Evolutionary conservation across 1,284 basidiomycete genomes (phyloP).

Genomic region (Boletellus deceptivus): DNA sequence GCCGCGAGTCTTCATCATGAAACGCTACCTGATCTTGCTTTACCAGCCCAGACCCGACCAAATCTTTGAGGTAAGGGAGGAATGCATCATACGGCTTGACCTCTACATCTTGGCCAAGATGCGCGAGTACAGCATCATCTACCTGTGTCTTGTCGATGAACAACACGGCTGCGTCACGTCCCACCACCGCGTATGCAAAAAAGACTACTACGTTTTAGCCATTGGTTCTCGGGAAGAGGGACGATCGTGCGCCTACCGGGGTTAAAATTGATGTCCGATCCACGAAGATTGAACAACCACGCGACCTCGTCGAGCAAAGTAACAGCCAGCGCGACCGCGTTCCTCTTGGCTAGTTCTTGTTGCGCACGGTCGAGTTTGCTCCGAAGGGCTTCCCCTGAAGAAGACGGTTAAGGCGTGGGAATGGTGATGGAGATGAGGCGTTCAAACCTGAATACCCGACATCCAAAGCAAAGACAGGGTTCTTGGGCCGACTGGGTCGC

Average conservation of each 20-base stretch:
- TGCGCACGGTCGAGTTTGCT: slow-evolving; percentile 72
- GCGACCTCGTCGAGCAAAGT: slow-evolving; percentile 87
- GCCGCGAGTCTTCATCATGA: background rate
- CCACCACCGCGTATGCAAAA: slow-evolving; percentile 88
- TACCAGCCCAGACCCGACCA: slow-evolving; percentile 47
- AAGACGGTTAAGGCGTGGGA: slow-evolving; percentile 3
- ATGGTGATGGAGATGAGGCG: slow-evolving; percentile 8
- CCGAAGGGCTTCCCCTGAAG: slow-evolving; percentile 57
- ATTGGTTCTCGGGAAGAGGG: background rate
- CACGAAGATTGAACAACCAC: slow-evolving; percentile 94
- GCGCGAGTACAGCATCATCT: slow-evolving; percentile 51
- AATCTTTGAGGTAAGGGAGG: slow-evolving; percentile 56
- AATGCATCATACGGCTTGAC: slow-evolving; percentile 73
- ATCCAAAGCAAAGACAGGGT: slow-evolving; percentile 69
- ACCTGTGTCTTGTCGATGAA: slow-evolving; percentile 75
- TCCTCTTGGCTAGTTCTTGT: slow-evolving; percentile 62
- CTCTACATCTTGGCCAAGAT: slow-evolving; percentile 63
- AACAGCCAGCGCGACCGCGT: slow-evolving; percentile 69
- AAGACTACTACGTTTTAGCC: slow-evolving; percentile 61
- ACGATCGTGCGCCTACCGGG: slow-evolving; percentile 47
- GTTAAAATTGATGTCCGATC: slow-evolving; percentile 91
- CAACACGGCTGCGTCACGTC: slow-evolving; percentile 61
- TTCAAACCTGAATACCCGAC: slow-evolving; percentile 62
- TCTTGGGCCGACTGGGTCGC: slow-evolving; percentile 69
- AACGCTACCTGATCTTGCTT: slow-evolving; percentile 42